A percentile compares a stretch with the other conserved stretches of the same genome.
Conservation (phyloP, 164 flowering plant genomes). For the grape (Vitis vinifera) region DNA sequence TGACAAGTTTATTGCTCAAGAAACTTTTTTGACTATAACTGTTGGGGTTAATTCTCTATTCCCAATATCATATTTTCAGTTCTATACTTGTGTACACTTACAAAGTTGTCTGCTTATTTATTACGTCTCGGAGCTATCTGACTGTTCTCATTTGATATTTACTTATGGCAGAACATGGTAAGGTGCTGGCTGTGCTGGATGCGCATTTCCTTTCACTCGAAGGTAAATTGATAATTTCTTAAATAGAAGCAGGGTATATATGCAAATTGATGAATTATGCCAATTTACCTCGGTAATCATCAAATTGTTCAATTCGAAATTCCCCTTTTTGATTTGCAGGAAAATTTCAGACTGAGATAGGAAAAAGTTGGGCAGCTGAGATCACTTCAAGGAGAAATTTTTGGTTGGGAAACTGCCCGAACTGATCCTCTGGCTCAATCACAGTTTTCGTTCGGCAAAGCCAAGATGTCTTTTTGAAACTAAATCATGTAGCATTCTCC, state of each 20-base stretch:
- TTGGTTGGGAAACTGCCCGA: conserved; percentile 26
- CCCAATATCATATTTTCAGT: too few relatives aligned
- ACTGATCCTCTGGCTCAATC: conserved; percentile 7
- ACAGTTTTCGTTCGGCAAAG: background rate
- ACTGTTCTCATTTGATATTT: conserved; percentile 6
- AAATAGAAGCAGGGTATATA: background rate
- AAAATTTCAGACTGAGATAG: conserved; percentile 90
- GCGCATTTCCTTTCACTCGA: conserved; percentile 91
- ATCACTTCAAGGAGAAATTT: conserved; percentile 72
- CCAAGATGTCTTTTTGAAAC: background rate
- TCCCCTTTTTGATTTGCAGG: conserved; percentile 38
- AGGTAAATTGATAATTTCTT: conserved; percentile 41
- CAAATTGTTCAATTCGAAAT: background rate
- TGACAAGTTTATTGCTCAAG: background rate
- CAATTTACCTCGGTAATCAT: too few relatives aligned
- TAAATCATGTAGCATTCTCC: too few relatives aligned
- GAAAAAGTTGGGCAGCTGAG: conserved; percentile 94
- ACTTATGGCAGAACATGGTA: conserved; percentile 77
- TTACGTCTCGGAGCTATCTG: background rate
- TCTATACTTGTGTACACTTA: background rate
- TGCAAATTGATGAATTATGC: too few relatives aligned
- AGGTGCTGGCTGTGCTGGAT: conserved; percentile 51
- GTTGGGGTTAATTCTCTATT: too few relatives aligned
- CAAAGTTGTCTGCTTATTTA: conserved; percentile 2
- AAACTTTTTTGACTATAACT: too few relatives aligned